phyloP scores from a whole-genome alignment of 2,329 filamentous ascomycete species.

The Diaporthe longicolla region DNA sequence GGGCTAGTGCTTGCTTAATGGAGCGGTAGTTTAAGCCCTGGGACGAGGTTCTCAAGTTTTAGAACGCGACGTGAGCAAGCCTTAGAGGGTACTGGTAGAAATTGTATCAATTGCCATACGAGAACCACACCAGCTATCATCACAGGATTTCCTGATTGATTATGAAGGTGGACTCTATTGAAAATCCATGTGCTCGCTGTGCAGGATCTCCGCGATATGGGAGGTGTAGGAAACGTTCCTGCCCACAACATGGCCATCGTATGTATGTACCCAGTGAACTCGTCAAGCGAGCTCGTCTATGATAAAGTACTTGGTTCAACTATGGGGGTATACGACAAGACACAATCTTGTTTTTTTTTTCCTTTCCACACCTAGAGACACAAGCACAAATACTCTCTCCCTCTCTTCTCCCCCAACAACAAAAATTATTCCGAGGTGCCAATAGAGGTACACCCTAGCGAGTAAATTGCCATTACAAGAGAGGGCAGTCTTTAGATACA shows the following conservation, averaged over 20 bases:
- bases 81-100: background rate
- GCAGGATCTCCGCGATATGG: too few species aligned
- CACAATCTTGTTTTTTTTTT: background rate
- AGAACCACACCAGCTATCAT: background rate
- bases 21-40: background rate
- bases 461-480: background rate
- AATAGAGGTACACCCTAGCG: conserved; percentile 4
- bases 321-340: conserved; percentile 21
- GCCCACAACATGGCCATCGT: background rate
- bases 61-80: too few species aligned
- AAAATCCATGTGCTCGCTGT: background rate
- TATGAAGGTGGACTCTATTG: background rate
- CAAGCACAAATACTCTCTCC: too few species aligned
- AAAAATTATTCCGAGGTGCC: background rate
- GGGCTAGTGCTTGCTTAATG: background rate
- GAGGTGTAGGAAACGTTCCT: background rate
- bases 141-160: background rate
- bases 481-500: background rate
- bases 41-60: background rate
- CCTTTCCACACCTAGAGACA: background rate
- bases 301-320: conserved; percentile 9
- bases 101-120: background rate
- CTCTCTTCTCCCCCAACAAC: background rate
- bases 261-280: background rate
- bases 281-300: background rate